phyloP scores from a whole-genome alignment of 2,329 filamentous ascomycete species.

The Monilinia aucupariae region DNA sequence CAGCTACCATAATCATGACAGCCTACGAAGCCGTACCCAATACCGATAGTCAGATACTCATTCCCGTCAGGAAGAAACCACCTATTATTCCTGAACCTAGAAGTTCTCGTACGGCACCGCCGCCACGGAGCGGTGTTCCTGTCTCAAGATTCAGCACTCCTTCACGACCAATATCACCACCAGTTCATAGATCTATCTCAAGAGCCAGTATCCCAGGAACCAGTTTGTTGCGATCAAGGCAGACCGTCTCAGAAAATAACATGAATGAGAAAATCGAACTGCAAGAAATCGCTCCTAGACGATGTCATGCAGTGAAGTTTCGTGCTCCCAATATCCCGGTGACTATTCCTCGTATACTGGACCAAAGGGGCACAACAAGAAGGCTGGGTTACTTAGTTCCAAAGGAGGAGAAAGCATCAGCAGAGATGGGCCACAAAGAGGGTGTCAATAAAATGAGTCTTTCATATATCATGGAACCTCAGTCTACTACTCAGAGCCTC shows the following conservation, averaged over 20 bases:
- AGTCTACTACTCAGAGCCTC: too few relatives aligned
- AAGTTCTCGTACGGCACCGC: neutral
- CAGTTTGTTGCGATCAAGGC: neutral
- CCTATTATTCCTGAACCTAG: neutral
- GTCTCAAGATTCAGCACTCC: neutral
- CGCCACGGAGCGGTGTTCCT: neutral
- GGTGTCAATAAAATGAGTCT: neutral
- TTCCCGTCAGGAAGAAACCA: neutral
- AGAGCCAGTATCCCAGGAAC: neutral
- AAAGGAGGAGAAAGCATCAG: neutral
- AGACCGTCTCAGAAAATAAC: neutral
- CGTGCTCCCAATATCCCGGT: too few relatives aligned
- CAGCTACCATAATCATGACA: neutral
- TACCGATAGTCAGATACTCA: conserved; percentile 7
- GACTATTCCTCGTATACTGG: neutral
- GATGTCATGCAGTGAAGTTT: neutral
- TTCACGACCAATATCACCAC: neutral
- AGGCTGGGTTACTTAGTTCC: neutral
- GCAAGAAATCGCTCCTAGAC: neutral
- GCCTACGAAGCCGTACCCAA: neutral
- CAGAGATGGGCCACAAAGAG: neutral
- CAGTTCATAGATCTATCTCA: neutral
- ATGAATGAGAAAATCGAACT: neutral
- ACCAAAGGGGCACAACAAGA: neutral
- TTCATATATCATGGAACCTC: neutral